Base-by-base conservation (phyloP, 2,329 filamentous ascomycete genomes). In the Botrytis hyacinthi region DNA sequence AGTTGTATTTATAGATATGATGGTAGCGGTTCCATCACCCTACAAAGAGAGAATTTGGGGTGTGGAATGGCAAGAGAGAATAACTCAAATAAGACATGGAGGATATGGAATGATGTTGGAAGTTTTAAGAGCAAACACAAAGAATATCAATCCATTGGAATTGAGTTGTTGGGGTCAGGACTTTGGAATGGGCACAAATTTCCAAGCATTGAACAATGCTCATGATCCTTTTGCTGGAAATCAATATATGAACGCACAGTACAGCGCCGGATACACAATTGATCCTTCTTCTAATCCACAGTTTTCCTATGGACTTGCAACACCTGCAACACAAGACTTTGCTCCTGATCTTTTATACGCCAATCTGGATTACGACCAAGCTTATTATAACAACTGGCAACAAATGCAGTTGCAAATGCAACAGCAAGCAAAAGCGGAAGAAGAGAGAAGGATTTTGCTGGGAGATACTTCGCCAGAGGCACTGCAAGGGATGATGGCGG, bases 1-100 rank as follows among this genome's bases (percentile, higher is more conserved):
- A 9, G 70, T 76, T n/a, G 44, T 75, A 2, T 75, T 74, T 51
- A 48, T 76, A 14, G 75, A 76, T 61, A 74, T 73, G 40, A 46
- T 76, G 42, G 40, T 75, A 32, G 69, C 62, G 9, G 69, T 69
- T n/a, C 75, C 74, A 51, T 74, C 75, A 12, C 74, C 75, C 7
- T 75, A 71, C 29, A 76, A 70, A 57, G 74, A 76, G 48, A 71
- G 75, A 29, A 76, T 76, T 40, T 76, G 75, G 75, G 75, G 75
- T 4, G 46, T 22, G 51, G 42, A 32, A 29, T 76, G 74, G 75
- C 70, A 73, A n/a, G 62, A 75, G 4, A 70, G 62, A 29, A 72
- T 75, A 18, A 51, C 67, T 3, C 66, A 73, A n/a, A 74, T 76
- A 14, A 44, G 75, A 46, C 62, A 75, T 67, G 74, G 75, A 22